These are phyloP conservation scores for Talaromyces thailandensis DNA, from an alignment of 495 filamentous ascomycete genomes.

Conservation along the genomic window DNA sequence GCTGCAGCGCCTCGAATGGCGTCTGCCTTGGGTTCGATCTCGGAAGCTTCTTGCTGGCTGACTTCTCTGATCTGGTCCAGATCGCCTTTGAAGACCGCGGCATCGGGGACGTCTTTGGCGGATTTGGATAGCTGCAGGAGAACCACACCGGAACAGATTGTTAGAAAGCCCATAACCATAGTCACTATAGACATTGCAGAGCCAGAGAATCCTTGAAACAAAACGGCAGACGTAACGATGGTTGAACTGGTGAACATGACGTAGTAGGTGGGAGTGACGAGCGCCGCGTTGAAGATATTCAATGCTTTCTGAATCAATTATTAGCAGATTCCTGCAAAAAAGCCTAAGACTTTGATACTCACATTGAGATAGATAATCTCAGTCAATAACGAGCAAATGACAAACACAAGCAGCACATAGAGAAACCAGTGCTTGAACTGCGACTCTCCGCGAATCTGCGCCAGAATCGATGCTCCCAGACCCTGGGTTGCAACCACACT, in stretches of 20 bases:
- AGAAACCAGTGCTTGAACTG: constrained; percentile 98
- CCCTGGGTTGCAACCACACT: constrained; percentile 95
- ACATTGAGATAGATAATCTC: constrained; percentile 96
- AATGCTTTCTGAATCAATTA: constrained; percentile 77
- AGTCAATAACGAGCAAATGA: constrained; percentile 75
- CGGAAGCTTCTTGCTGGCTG: constrained; percentile 87
- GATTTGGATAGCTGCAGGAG: constrained; percentile 95
- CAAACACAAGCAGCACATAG: constrained; percentile 87
- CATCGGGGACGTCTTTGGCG: constrained; percentile 91
- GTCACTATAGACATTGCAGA: constrained; percentile 72
- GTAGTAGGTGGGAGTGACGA: constrained; percentile 97
- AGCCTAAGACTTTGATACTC: constrained; percentile 27
- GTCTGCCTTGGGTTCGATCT: constrained; percentile 92
- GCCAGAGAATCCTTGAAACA: constrained; percentile 94
- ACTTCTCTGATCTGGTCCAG: constrained; percentile 92
- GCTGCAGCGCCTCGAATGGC: constrained; percentile 89
- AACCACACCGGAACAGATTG: constrained; percentile 95
- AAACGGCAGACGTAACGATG: constrained; percentile 83
- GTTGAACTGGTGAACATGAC: constrained; percentile 95
- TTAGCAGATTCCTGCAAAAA: constrained; percentile 15
- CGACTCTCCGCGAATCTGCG: constrained; percentile 66
- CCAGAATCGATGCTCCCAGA: constrained; percentile 81
- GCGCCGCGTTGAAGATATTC: constrained; percentile 92
- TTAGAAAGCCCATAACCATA: constrained; percentile 86
- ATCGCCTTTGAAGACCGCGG: constrained; percentile 87